Conservation (phyloP, 2,329 filamentous ascomycete genomes). For the Tolypocladium inflatum region DNA sequence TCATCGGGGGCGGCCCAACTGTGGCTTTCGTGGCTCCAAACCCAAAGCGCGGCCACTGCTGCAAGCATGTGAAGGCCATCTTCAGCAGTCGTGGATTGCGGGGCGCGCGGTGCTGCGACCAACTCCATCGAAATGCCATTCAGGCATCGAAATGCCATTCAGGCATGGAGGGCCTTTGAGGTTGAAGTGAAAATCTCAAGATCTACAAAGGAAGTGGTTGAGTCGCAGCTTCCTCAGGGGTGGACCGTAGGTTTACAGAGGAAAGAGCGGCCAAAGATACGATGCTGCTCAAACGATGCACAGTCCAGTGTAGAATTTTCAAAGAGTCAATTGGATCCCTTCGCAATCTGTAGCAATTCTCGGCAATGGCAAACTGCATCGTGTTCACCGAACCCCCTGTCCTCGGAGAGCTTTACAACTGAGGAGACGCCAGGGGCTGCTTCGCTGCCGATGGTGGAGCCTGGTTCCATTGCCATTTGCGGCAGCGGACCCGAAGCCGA, state of each 20-base stretch:
- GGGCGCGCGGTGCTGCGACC: background rate
- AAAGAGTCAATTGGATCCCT: background rate
- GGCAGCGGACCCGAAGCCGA: background rate
- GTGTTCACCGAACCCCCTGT: background rate
- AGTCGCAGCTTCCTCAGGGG: background rate
- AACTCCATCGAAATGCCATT: background rate
- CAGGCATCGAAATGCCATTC: background rate
- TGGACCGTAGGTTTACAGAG: background rate
- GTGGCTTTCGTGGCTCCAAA: background rate
- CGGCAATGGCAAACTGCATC: no score
- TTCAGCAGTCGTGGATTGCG: background rate
- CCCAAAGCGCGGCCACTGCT: background rate
- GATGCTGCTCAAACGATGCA: no score
- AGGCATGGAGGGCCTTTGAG: no score
- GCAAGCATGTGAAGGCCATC: background rate
- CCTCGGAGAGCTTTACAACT: background rate
- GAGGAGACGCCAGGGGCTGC: background rate
- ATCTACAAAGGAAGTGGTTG: background rate
- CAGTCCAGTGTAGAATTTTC: background rate
- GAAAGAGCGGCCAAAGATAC: background rate
- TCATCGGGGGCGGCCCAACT: background rate
- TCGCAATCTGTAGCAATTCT: background rate
- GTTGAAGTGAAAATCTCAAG: no score
- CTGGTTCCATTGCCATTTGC: background rate
- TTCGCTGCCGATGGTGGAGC: background rate